Evolutionary conservation across 495 filamentous ascomycete species (phyloP).

Genomic region (Talaromyces borbonicus): DNA sequence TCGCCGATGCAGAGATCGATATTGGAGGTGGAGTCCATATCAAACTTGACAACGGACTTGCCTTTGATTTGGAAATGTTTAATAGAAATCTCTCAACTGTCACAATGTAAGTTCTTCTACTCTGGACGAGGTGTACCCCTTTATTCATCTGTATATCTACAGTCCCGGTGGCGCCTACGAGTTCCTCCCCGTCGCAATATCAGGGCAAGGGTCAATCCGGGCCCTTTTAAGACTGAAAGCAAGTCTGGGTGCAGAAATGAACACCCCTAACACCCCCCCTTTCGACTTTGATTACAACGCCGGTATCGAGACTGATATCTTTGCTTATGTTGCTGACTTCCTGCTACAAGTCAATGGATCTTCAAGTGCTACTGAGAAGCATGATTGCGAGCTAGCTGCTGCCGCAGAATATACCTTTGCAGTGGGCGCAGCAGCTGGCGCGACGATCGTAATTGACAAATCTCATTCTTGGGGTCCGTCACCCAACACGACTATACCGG

Average conservation of each 20-base stretch:
- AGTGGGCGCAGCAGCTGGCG: slow-evolving; percentile 41
- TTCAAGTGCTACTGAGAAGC: slow-evolving; percentile 14
- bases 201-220: slow-evolving; percentile 25
- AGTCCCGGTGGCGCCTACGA: slow-evolving; percentile 45
- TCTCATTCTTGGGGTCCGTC: slow-evolving; percentile 39
- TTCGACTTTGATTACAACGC: slow-evolving; percentile 16
- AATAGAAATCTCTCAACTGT: slow-evolving; percentile 33
- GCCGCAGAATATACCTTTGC: slow-evolving; percentile 38
- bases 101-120: slow-evolving; percentile 27
- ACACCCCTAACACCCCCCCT: slow-evolving; percentile 8
- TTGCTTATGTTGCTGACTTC: slow-evolving; percentile 44
- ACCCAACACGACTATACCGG: slow-evolving; percentile 32
- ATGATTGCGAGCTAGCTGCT: slow-evolving; percentile 31
- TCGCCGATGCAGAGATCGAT: slow-evolving; percentile 32
- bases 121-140: neutral
- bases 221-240: slow-evolving; percentile 36
- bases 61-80: slow-evolving; percentile 34
- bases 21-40: slow-evolving; percentile 44
- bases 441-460: slow-evolving; percentile 29
- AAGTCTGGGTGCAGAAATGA: slow-evolving; percentile 32
- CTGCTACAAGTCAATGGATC: slow-evolving; percentile 34
- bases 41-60: slow-evolving; percentile 36
- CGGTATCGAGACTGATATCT: slow-evolving; percentile 38
- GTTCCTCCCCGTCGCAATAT: slow-evolving; percentile 44
- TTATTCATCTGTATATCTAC: neutral